Percentiles rank a stretch among this genome's conserved stretches.
phyloP scores from a whole-genome alignment of 306 rosid genomes.

The Ziziphus jujuba region DNA sequence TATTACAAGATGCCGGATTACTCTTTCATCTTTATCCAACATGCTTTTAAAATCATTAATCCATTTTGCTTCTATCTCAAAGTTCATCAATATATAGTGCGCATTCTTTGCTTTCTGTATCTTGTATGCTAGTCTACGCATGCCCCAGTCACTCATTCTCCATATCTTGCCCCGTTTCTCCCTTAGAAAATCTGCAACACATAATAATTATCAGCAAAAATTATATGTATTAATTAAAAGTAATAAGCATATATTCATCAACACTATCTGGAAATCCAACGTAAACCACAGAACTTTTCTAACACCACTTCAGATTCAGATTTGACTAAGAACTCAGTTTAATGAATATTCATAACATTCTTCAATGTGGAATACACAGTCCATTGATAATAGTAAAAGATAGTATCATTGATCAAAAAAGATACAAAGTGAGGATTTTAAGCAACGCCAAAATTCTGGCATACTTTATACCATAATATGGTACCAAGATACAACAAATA shows the following conservation, averaged over 20 bases:
- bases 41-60: constrained; percentile 80
- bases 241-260: too few species aligned
- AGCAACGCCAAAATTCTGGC: neutral
- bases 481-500: neutral
- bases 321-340: neutral
- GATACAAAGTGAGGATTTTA: neutral
- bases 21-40: constrained; percentile 85
- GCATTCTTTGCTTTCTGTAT: constrained; percentile 78
- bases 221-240: neutral
- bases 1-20: constrained; percentile 81
- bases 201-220: constrained; percentile 14
- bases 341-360: neutral
- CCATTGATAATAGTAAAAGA: neutral
- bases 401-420: constrained; percentile 6
- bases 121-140: constrained; percentile 80
- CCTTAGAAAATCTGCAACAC: constrained; percentile 67
- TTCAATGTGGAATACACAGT: neutral
- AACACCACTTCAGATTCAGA: too few species aligned
- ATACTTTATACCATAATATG: neutral
- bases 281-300: too few species aligned
- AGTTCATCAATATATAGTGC: constrained; percentile 79
- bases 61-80: constrained; percentile 82
- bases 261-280: too few species aligned
- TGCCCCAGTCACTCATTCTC: constrained; percentile 93
- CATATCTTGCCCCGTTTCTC: constrained; percentile 89